Evolutionary conservation across 1,139 yeast species (phyloP), one percentile per base, ranked within the genome.

Genomic region (Yamadazyma trypodendri): DNA sequence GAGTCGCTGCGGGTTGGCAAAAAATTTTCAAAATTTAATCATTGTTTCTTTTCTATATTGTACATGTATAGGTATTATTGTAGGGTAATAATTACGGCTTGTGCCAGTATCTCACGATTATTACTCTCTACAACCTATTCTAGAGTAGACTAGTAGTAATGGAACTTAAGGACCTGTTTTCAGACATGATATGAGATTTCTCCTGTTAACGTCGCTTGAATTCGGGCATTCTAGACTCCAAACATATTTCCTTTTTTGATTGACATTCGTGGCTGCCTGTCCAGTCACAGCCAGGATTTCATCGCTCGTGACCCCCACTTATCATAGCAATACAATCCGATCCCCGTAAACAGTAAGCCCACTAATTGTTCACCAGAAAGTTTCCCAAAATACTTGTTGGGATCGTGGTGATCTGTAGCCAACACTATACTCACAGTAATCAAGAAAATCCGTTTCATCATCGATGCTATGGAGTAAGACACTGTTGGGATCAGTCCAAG

Each of bases 101-200:
- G 12, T 17, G 46, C 50, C 51, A 49, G 35, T 37, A 32, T 39
- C 55, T 65, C 58, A 70, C 69, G 68, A 53, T 58, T 63, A 65
- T 51, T 56, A 68, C 76, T 71, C 76, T 70, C 77, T 71, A 71
- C 76, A 71, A 71, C 75, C 58, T 70, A 66, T 68, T 55, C 76
- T 53, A 70, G 65, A 71, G 75, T 60, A 61, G 43, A 66, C 74
- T 65, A 63, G 65, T 66, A 65, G 73, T 68, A 66, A 62, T 46
- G 74, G 74, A 61, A 51, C 40, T 48, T 57, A 56, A 70, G 71
- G 73, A 72, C 70, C 61, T 57, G 61, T 54, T 52, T 53, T 62
- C 29, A 34, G 39, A 39, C 39, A 33, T 32, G 35, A 13, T n/a
- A 32, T 28, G 38, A 32, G 13, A 20, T 22, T 28, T 10, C 21